A percentile compares a stretch with the other conserved stretches of the same genome.
These are phyloP conservation scores for Fusarium cyanostomum DNA, from an alignment of 2,329 filamentous ascomycete genomes.

Conservation along the genomic window DNA sequence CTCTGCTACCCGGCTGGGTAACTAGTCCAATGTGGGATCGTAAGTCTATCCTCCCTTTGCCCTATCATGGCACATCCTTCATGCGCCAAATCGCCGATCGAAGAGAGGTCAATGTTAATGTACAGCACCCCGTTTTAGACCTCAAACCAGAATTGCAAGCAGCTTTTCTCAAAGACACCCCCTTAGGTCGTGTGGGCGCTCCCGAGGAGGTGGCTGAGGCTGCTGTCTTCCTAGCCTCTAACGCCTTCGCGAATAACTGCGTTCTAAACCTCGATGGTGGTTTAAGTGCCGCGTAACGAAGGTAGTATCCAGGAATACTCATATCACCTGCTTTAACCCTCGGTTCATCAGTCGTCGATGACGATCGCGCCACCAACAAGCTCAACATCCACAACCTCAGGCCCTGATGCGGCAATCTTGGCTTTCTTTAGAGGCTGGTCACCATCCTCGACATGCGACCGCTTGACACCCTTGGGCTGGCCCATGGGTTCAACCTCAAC, in stretches of 20 bases:
- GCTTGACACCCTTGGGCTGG: conserved; percentile 56
- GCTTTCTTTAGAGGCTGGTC: conserved; percentile 59
- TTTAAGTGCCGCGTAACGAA: conserved; percentile 70
- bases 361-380: conserved; percentile 68
- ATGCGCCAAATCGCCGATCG: conserved; percentile 8
- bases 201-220: conserved; percentile 82
- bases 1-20: conserved; percentile 84
- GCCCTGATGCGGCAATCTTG: conserved; percentile 51
- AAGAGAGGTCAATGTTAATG: conserved; percentile 49
- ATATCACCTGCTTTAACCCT: conserved; percentile 9
- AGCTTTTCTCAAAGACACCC: conserved; percentile 63
- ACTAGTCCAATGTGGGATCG: conserved; percentile 81
- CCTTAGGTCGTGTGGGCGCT: conserved; percentile 71
- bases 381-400: conserved; percentile 60
- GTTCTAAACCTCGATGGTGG: conserved; percentile 88
- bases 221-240: conserved; percentile 78
- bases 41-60: conserved; percentile 52
- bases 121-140: conserved; percentile 50
- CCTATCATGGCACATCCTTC: conserved; percentile 14
- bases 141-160: conserved; percentile 52
- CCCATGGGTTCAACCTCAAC: conserved; percentile 47
- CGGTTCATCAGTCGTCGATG: conserved; percentile 65
- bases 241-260: conserved; percentile 87
- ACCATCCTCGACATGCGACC: conserved; percentile 55
- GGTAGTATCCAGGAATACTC: conserved; percentile 13